Base-by-base conservation (phyloP, 495 filamentous ascomycete genomes). In the Wilcoxina mikolae region DNA sequence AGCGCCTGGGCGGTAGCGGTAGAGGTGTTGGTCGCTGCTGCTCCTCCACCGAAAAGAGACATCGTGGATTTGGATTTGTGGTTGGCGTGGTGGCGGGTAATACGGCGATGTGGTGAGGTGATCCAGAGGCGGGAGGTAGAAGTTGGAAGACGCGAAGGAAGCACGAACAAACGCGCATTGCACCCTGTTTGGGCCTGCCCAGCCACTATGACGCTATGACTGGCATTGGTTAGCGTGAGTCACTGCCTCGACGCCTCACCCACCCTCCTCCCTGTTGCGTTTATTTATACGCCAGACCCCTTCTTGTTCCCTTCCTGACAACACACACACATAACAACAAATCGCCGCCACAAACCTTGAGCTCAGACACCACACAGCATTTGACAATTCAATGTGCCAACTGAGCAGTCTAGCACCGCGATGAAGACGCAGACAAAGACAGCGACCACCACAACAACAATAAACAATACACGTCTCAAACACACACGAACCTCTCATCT, bases 1-100 rank as follows among this genome's bases (percentile, higher is more conserved):
- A 86, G 80, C 11, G 88, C 91, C 60, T 84, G 82, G 52, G 76
- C 73, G 50, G 77, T 62, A 27, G 70, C 60, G 45, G 73, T 68
- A 25, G 76, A 59, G 38, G 73, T 24, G 25, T 12, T 44, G 10
- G 51, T 54, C 28, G 49, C 22, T n/a, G 49, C 28, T 38, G 29
- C 49, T 27, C 23, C 45, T 28, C 24, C 23, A 3, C 49, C 26
- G 26, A 52, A 52, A n/a, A 52, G 49, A 20, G 49, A 52, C 49
- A 52, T 52, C 7, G 11, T 12, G 43, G 43, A 12, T 46, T 17
- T 15, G n/a, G 15, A 22, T 12, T 46, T 20, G n/a, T 12, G 15
- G n/a, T n/a, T n/a, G n/a, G n/a, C n/a, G n/a, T n/a, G n/a, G n/a
- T n/a, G n/a, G n/a, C n/a, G 23, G 15, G 43, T 17, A 25, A 22